Evolutionary conservation across 495 filamentous ascomycete genomes (phyloP).

Genomic region (Penicillium diatomitis): DNA sequence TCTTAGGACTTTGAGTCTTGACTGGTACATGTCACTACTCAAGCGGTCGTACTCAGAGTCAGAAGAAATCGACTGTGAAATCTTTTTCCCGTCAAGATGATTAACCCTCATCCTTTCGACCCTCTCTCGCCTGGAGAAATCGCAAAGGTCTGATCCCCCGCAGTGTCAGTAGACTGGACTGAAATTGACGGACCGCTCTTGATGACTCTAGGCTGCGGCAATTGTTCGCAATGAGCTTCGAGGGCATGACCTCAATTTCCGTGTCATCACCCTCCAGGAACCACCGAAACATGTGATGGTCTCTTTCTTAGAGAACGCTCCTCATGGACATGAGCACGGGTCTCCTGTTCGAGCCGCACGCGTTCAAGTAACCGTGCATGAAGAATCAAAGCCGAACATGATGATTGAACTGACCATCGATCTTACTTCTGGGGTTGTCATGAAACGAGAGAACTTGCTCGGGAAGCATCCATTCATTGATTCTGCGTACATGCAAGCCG

Average conservation of each 20-base stretch:
- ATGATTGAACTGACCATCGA: conserved; percentile 13
- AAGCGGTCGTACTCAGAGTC: no score
- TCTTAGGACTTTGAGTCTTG: no score
- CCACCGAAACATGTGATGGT: conserved; percentile 20
- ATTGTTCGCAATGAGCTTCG: conserved; percentile 3
- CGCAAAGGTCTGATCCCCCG: conserved; percentile 5
- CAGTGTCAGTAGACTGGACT: not conserved
- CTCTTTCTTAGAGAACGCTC: conserved; percentile 16
- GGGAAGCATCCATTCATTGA: conserved; percentile 26
- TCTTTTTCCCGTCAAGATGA: not conserved
- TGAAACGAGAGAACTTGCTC: conserved; percentile 6
- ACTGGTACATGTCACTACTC: not conserved
- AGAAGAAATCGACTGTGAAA: not conserved
- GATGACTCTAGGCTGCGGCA: conserved; percentile 3
- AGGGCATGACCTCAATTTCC: conserved; percentile 8
- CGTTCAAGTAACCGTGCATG: conserved; percentile 11
- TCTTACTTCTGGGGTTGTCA: conserved; percentile 4
- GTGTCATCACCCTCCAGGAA: conserved; percentile 19
- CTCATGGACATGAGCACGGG: not conserved
- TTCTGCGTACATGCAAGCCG: conserved; percentile 21
- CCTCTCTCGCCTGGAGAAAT: conserved; percentile 18
- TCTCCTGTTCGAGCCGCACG: conserved; percentile 12
- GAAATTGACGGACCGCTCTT: not conserved
- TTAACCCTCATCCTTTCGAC: conserved; percentile 16
- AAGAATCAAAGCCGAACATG: conserved; percentile 3